Base-by-base conservation (phyloP, 2,329 filamentous ascomycete species). In the Gyromitra esculenta region DNA sequence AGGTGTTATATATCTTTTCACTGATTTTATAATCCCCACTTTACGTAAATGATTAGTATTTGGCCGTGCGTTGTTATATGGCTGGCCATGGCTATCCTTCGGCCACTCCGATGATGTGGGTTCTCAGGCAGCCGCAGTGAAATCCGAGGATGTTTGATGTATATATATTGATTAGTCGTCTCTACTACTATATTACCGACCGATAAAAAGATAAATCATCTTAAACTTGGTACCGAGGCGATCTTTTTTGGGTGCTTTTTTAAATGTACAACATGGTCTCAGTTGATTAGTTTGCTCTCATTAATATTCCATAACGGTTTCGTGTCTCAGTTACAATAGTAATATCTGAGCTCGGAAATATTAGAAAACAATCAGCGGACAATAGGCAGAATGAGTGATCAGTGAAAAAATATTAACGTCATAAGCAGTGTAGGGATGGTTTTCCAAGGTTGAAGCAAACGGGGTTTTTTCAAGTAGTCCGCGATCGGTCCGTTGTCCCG, bases 41-140 rank as follows among this genome's bases (percentile, higher is more conserved):
- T 62, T 69, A 18, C 8, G 39, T 48, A 50, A 57, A 50, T 64
- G 68, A 71, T 71, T 71, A 71, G 68, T 69, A 69, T 69, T 60
- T 60, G 31, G n/a, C 41, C 15, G 41, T 69, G 52, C 21, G 35
- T 68, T 68, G 54, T 54, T 66, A 39, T 52, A 66, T 54, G 25
- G 25, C 25, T 54, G 25, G 25, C 25, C 25, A 31, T 60, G 43
- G 54, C 9, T 50, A 43, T 50, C 9, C 41, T 54, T 54, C 63
- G 48, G 48, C 18, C 31, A 25, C 35, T 45, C 60, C 41, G 39
- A 5, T 43, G 8, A 35, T 62, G 41, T 45, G 65, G 50, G 37
- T 62, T 50, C 62, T 18, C 21, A 43, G 45, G 18, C 41, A 21
- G 48, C 52, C 39, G n/a, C 66, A 60, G 41, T 62, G 66, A 5